Conservation (phyloP, 805 yeast genomes). For the Diddensiella transvaalensis region DNA sequence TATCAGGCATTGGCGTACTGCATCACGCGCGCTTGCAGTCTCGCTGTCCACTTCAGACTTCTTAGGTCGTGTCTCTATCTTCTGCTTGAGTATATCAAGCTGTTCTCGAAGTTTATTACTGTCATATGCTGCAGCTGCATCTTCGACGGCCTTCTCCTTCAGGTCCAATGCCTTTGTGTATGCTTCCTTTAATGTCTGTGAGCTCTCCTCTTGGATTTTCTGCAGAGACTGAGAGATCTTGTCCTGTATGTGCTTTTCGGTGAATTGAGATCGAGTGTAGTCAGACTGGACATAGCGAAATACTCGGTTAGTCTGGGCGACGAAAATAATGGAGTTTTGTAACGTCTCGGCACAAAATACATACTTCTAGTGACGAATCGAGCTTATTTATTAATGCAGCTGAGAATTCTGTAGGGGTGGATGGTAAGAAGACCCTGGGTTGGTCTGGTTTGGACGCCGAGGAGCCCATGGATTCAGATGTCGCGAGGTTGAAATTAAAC, state of each 20-base stretch:
- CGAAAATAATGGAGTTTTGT: no score
- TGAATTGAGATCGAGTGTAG: conserved; percentile 34
- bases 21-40: conserved; percentile 27
- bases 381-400: conserved; percentile 31
- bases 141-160: conserved; percentile 20
- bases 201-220: conserved; percentile 30
- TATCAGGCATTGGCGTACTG: conserved; percentile 30
- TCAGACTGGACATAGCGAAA: conserved; percentile 29
- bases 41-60: conserved; percentile 29
- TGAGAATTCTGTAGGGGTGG: conserved; percentile 33
- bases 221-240: conserved; percentile 33
- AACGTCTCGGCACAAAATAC: no score
- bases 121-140: conserved; percentile 11
- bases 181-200: conserved; percentile 26
- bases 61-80: conserved; percentile 31
- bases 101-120: conserved; percentile 25
- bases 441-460: conserved; percentile 14
- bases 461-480: conserved; percentile 15
- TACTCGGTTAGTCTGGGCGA: neutral
- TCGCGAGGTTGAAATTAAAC: no score
- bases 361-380: conserved; percentile 30
- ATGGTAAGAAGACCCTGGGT: conserved; percentile 31
- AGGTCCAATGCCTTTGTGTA: conserved; percentile 13
- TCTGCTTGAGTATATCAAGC: conserved; percentile 30
- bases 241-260: conserved; percentile 34